phyloP scores from a whole-genome alignment of 768 basidiomycete species.

The Megacollybia marginata region DNA sequence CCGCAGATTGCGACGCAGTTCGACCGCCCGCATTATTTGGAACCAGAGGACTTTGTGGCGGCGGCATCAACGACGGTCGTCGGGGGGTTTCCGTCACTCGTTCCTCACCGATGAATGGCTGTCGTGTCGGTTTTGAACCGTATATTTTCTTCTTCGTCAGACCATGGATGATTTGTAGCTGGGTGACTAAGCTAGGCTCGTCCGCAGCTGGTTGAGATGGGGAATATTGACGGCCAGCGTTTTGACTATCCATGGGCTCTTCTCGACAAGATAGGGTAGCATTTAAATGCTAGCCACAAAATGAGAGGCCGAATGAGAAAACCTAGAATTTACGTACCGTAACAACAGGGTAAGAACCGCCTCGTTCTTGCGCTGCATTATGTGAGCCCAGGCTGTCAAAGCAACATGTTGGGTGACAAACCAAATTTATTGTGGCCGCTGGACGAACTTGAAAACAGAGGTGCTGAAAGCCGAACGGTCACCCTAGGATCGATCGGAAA shows the following conservation, averaged over 20 bases:
- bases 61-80: not conserved
- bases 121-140: conserved; percentile 38
- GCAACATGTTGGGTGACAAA: too few relatives aligned
- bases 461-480: conserved; percentile 36
- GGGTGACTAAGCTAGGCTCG: conserved; percentile 48
- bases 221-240: conserved; percentile 14
- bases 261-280: not conserved
- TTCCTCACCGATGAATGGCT: conserved; percentile 50
- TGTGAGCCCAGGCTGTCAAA: not conserved
- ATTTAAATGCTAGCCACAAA: not conserved
- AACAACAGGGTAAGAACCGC: not conserved
- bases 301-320: not conserved
- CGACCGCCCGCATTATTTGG: not conserved
- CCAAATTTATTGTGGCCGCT: not conserved
- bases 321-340: too few relatives aligned
- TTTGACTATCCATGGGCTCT: conserved; percentile 17
- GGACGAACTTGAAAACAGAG: not conserved
- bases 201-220: conserved; percentile 17
- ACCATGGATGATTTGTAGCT: conserved; percentile 61
- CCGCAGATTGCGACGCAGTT: not conserved
- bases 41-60: not conserved
- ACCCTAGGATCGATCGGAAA: conserved; percentile 32
- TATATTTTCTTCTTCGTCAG: conserved; percentile 66
- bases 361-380: not conserved
- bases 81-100: conserved; percentile 16